Conservation (phyloP, 352 stramenopile genomes). For the Phytophthora pisi region DNA sequence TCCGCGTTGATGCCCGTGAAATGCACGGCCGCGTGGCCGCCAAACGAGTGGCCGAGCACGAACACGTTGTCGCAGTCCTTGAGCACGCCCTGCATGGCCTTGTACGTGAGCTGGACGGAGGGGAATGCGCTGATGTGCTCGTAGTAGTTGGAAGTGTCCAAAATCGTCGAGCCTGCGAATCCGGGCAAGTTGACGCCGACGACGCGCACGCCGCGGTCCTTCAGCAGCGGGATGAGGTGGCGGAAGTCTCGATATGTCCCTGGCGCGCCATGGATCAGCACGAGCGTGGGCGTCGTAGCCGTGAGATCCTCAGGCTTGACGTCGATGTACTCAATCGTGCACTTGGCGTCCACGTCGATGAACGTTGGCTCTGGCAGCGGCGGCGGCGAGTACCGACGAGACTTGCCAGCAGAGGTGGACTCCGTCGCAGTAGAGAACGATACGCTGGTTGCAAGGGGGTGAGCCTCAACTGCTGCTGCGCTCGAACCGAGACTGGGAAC, state of each 20-base stretch:
- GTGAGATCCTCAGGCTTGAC: conserved; percentile 17
- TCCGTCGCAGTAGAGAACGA: conserved; percentile 3
- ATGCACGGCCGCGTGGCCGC: conserved; percentile 57
- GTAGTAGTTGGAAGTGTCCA: conserved; percentile 51
- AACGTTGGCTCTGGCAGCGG: conserved; percentile 35
- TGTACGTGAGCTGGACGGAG: conserved; percentile 43
- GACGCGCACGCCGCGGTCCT: conserved; percentile 47
- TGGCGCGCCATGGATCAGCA: conserved; percentile 68
- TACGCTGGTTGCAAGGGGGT: background rate
- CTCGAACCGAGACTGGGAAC: background rate
- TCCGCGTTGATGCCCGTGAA: conserved; percentile 49
- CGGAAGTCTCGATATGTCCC: conserved; percentile 72
- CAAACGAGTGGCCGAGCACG: conserved; percentile 72
- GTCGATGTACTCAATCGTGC: conserved; percentile 55
- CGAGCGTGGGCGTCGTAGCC: conserved; percentile 40
- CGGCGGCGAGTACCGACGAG: conserved; percentile 14
- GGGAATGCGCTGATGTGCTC: conserved; percentile 43
- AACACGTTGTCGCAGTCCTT: conserved; percentile 44
- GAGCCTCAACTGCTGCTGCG: background rate
- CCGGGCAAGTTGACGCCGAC: conserved; percentile 68
- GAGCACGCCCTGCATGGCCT: conserved; percentile 50
- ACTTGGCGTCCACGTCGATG: conserved; percentile 46
- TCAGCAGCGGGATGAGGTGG: conserved; percentile 61
- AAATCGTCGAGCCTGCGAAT: conserved; percentile 49
- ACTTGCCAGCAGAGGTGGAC: conserved; percentile 7